Evolutionary conservation across 495 filamentous ascomycete species (phyloP).

Genomic region (Aspergillus cristatus): DNA sequence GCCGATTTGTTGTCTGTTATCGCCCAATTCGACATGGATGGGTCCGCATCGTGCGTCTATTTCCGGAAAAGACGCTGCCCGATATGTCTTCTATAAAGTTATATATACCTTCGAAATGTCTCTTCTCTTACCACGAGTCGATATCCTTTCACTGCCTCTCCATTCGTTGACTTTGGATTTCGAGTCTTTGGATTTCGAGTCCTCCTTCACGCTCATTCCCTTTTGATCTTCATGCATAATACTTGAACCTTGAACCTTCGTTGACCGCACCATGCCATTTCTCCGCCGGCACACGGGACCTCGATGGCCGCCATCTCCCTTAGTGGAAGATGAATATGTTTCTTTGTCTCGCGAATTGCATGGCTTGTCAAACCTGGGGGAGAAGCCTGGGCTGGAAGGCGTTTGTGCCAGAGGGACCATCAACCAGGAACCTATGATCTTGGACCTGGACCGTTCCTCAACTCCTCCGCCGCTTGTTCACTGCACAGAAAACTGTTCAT

Average conservation of each 20-base stretch:
- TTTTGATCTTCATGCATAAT: constrained; percentile 1
- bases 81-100: constrained; percentile 10
- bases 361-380: constrained; percentile 22
- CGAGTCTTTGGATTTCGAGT: too few species aligned
- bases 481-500: constrained; percentile 19
- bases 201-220: too few species aligned
- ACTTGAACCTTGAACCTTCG: not conserved
- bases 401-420: constrained; percentile 31
- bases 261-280: constrained; percentile 17
- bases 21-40: constrained; percentile 14
- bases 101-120: constrained; percentile 3
- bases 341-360: constrained; percentile 35
- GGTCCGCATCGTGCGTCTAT: constrained; percentile 16
- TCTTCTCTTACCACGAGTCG: too few species aligned
- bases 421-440: constrained; percentile 39
- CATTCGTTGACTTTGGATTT: too few species aligned
- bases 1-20: constrained; percentile 15
- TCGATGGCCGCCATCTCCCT: constrained; percentile 33
- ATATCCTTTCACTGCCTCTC: too few species aligned
- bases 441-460: constrained; percentile 16
- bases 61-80: constrained; percentile 14
- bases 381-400: constrained; percentile 30
- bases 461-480: constrained; percentile 7
- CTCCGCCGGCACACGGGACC: constrained; percentile 17
- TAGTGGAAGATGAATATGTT: constrained; percentile 34